Evolutionary conservation across 2,329 filamentous ascomycete genomes (phyloP).

Genomic region (Aspergillus sp.): DNA sequence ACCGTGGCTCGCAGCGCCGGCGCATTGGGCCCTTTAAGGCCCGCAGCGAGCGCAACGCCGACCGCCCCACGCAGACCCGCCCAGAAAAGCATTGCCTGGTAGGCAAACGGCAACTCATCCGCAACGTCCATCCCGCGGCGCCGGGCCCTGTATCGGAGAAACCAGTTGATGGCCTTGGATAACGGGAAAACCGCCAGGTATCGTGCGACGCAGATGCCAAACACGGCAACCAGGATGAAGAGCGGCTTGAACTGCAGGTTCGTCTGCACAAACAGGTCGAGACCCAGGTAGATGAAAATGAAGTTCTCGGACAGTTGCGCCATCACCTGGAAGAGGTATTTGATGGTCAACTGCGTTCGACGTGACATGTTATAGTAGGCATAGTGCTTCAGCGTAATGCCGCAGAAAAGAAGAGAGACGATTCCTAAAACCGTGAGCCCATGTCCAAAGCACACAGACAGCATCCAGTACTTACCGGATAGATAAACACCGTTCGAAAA

Average conservation of each 20-base stretch:
- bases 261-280: slow-evolving; percentile 88
- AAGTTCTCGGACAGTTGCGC: slow-evolving; percentile 97
- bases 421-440: slow-evolving; percentile 56
- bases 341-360: slow-evolving; percentile 91
- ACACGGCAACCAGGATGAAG: slow-evolving; percentile 84
- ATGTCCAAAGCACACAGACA: slow-evolving; percentile 3
- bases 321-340: slow-evolving; percentile 91
- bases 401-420: slow-evolving; percentile 91
- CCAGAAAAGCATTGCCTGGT: slow-evolving; percentile 99
- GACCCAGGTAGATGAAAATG: slow-evolving; percentile 96
- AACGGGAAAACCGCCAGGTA: slow-evolving; percentile 94
- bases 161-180: slow-evolving; percentile 81
- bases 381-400: slow-evolving; percentile 96
- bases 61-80: slow-evolving; percentile 91
- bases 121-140: slow-evolving; percentile 65
- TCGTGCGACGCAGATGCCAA: slow-evolving; percentile 83
- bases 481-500: slow-evolving; percentile 93
- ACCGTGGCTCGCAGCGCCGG: slow-evolving; percentile 85
- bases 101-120: slow-evolving; percentile 86
- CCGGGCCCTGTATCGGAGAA: slow-evolving; percentile 75
- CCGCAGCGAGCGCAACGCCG: slow-evolving; percentile 84
- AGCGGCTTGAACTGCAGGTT: slow-evolving; percentile 85
- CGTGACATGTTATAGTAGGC: slow-evolving; percentile 99
- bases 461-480: slow-evolving; percentile 59
- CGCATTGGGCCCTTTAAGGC: slow-evolving; percentile 71